Conservation (phyloP, 1,284 basidiomycete genomes). For the Cutaneotrichosporon sp. region DNA sequence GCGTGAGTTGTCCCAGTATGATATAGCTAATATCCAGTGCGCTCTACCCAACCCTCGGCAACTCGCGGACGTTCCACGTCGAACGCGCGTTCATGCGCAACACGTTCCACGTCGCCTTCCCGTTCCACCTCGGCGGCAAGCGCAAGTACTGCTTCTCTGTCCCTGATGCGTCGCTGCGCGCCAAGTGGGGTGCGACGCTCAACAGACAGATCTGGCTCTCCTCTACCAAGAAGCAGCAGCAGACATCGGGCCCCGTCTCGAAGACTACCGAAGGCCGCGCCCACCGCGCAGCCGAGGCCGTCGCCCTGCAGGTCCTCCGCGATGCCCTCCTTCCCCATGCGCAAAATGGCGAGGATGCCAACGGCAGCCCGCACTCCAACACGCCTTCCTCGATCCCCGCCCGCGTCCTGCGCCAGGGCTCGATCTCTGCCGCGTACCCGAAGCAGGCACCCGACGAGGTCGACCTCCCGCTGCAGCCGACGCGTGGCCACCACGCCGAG, state of each 20-base stretch:
- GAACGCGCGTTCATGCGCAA: slow-evolving; percentile 92
- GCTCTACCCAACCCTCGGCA: slow-evolving; percentile 73
- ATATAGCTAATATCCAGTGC: slow-evolving; percentile 46
- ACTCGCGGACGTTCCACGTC: slow-evolving; percentile 71
- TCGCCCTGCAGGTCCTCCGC: slow-evolving; percentile 77
- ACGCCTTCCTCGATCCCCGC: neutral
- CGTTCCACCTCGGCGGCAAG: slow-evolving; percentile 67
- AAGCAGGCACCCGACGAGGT: slow-evolving; percentile 22
- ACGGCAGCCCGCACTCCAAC: slow-evolving; percentile 2
- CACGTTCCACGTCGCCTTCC: slow-evolving; percentile 86
- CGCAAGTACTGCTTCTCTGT: slow-evolving; percentile 93
- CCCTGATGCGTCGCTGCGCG: slow-evolving; percentile 68
- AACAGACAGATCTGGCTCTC: slow-evolving; percentile 70
- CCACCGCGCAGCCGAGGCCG: slow-evolving; percentile 65
- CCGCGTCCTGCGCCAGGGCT: slow-evolving; percentile 8
- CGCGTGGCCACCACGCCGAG: slow-evolving; percentile 7
- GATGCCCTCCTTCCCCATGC: slow-evolving; percentile 66
- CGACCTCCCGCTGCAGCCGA: slow-evolving; percentile 29
- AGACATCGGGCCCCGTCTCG: slow-evolving; percentile 10
- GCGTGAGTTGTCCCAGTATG: slow-evolving; percentile 55
- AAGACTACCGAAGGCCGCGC: slow-evolving; percentile 20
- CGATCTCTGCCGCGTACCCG: slow-evolving; percentile 38
- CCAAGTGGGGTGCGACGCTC: slow-evolving; percentile 72
- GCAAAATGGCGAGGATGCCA: neutral
- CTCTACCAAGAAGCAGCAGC: slow-evolving; percentile 62